phyloP scores from a whole-genome alignment of 2,329 filamentous ascomycete species.

The Chaetomium sp. region DNA sequence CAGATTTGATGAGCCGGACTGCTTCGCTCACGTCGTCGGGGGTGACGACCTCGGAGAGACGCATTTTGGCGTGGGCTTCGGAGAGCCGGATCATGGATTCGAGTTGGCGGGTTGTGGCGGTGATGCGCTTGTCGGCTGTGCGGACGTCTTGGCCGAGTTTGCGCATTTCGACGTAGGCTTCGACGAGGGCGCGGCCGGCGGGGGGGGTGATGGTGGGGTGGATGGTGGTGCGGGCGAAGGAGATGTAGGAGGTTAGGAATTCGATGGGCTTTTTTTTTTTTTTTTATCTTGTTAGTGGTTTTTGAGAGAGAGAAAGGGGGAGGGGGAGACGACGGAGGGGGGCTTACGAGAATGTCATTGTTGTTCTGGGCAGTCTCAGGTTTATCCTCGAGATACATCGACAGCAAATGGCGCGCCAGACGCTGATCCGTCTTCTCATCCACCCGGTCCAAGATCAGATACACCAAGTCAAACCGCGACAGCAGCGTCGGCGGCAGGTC shows the following conservation, averaged over 20 bases:
- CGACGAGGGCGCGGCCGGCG: constrained; percentile 76
- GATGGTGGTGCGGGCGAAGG: constrained; percentile 81
- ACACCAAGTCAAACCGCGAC: constrained; percentile 94
- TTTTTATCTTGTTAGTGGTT: too few relatives aligned
- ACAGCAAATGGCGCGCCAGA: constrained; percentile 84
- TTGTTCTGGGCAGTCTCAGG: constrained; percentile 72
- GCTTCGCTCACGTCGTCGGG: constrained; percentile 81
- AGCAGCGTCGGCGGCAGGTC: constrained; percentile 91
- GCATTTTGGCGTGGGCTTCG: constrained; percentile 98
- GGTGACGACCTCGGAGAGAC: constrained; percentile 69
- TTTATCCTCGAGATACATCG: constrained; percentile 93
- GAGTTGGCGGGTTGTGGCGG: constrained; percentile 90
- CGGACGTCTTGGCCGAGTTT: constrained; percentile 84
- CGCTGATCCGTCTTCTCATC: constrained; percentile 86
- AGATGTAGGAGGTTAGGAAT: constrained; percentile 94
- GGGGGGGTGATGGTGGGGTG: constrained; percentile 75
- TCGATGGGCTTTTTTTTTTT: constrained; percentile 63
- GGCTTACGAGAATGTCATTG: constrained; percentile 76
- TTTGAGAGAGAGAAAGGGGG: background rate
- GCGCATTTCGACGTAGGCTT: constrained; percentile 90
- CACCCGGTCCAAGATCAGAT: constrained; percentile 88
- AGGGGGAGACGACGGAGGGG: constrained; percentile 14
- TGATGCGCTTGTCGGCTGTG: constrained; percentile 89
- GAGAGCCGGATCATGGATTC: constrained; percentile 97
- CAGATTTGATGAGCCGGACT: constrained; percentile 84